phyloP scores from a whole-genome alignment of 306 rosid genomes.

The Luffa acutangula region DNA sequence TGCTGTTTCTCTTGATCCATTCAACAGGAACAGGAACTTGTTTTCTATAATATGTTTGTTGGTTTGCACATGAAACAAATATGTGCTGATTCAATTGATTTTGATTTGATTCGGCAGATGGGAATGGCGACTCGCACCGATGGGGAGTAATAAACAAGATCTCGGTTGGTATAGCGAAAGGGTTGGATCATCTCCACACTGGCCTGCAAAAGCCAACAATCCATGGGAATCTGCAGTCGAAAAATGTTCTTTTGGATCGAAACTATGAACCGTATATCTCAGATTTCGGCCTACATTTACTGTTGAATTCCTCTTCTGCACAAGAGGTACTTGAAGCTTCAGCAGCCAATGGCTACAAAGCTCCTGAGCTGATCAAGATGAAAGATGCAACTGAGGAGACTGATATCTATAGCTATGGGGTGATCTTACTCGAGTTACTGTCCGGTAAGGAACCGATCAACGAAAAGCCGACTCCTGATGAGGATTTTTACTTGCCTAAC shows the following conservation, averaged over 20 bases:
- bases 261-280: constrained; percentile 52
- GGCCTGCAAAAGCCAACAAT: constrained; percentile 47
- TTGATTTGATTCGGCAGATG: constrained; percentile 34
- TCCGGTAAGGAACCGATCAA: constrained; percentile 92
- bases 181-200: constrained; percentile 80
- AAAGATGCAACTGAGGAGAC: constrained; percentile 58
- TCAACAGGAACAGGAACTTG: not conserved
- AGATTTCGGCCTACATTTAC: constrained; percentile 66
- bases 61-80: not conserved
- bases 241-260: constrained; percentile 67
- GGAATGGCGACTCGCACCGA: constrained; percentile 50
- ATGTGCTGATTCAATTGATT: not conserved
- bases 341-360: constrained; percentile 76
- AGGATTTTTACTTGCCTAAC: constrained; percentile 77
- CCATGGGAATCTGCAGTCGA: constrained; percentile 85
- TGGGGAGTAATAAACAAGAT: constrained; percentile 59
- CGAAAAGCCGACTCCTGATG: constrained; percentile 70
- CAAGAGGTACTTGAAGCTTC: constrained; percentile 87
- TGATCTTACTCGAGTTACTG: constrained; percentile 70
- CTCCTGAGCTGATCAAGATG: constrained; percentile 91
- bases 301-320: constrained; percentile 60
- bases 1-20: not conserved
- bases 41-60: not conserved
- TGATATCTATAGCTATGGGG: constrained; percentile 75
- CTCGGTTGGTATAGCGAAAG: constrained; percentile 71